Percentiles rank a stretch among this genome's conserved stretches.
Evolutionary conservation across 1,139 yeast species (phyloP).

Genomic region (Yamadazyma diddensiae): DNA sequence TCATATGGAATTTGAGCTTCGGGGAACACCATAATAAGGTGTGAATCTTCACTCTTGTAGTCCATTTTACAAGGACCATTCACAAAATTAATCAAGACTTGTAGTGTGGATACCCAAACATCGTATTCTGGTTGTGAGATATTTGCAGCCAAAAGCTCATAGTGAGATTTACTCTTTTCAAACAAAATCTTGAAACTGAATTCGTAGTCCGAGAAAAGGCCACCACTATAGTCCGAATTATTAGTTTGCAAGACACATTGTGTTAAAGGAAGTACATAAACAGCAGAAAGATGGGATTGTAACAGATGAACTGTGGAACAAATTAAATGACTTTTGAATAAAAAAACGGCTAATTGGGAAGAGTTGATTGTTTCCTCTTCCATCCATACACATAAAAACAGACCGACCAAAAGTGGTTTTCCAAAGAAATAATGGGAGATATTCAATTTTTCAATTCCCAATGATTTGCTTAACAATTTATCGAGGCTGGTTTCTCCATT

Average conservation of each 20-base stretch:
- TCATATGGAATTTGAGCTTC: neutral
- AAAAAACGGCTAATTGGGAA: conserved; percentile 33
- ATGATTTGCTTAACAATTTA: neutral
- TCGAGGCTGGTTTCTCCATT: neutral
- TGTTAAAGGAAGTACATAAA: conserved; percentile 48
- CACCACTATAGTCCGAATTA: conserved; percentile 28
- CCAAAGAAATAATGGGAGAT: conserved; percentile 35
- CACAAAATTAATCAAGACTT: conserved; percentile 30
- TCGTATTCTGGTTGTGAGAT: conserved; percentile 29
- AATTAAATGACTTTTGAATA: conserved; percentile 53
- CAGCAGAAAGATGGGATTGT: no score
- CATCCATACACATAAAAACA: conserved; percentile 38
- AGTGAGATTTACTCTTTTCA: conserved; percentile 38
- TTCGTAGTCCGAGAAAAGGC: conserved; percentile 32
- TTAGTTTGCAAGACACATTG: conserved; percentile 25
- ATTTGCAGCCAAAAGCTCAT: conserved; percentile 45
- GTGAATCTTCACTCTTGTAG: conserved; percentile 18
- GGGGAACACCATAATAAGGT: neutral
- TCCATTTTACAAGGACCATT: conserved; percentile 42
- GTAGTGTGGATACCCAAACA: conserved; percentile 41
- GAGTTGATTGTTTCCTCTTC: conserved; percentile 18
- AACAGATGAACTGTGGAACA: no score
- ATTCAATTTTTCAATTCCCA: neutral
- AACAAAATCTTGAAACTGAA: conserved; percentile 42
- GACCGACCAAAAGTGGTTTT: conserved; percentile 35